Conservation (phyloP, 331 rosid species). For the Spiraea crenata region DNA sequence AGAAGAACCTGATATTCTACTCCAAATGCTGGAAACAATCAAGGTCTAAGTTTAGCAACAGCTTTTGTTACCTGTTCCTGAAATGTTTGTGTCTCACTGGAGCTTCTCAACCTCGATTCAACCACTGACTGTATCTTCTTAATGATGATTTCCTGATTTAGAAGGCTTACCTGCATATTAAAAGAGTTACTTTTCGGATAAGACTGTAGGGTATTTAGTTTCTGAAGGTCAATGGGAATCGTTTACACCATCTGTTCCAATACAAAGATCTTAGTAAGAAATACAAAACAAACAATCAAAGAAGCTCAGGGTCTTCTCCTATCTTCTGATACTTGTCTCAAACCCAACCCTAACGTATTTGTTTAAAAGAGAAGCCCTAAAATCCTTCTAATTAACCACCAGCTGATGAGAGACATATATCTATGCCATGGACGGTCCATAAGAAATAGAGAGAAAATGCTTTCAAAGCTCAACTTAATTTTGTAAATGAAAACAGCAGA, state of each 20-base stretch:
- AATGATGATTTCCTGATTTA: constrained; percentile 83
- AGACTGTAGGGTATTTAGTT: not conserved
- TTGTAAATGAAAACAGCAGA: too few relatives aligned
- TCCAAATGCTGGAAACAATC: constrained; percentile 12
- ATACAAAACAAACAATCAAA: not conserved
- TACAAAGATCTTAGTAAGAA: not conserved
- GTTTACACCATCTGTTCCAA: not conserved
- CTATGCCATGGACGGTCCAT: not conserved
- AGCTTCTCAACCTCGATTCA: constrained; percentile 79
- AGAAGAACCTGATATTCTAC: constrained; percentile 16
- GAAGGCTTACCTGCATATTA: constrained; percentile 71
- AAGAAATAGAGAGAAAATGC: too few relatives aligned
- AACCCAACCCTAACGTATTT: not conserved
- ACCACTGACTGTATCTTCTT: constrained; percentile 81
- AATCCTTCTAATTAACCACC: not conserved
- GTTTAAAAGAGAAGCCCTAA: not conserved
- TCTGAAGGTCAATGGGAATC: not conserved
- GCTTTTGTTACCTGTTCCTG: constrained; percentile 63
- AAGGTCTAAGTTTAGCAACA: constrained; percentile 11
- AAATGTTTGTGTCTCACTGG: constrained; percentile 64
- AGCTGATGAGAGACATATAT: not conserved
- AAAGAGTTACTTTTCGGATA: constrained; percentile 3
- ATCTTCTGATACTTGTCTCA: not conserved
- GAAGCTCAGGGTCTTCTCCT: not conserved
- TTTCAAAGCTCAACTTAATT: too few relatives aligned